These are phyloP conservation scores for Thermothelomyces thermophilus DNA, from an alignment of 2,329 filamentous ascomycete genomes.

Conservation along the genomic window DNA sequence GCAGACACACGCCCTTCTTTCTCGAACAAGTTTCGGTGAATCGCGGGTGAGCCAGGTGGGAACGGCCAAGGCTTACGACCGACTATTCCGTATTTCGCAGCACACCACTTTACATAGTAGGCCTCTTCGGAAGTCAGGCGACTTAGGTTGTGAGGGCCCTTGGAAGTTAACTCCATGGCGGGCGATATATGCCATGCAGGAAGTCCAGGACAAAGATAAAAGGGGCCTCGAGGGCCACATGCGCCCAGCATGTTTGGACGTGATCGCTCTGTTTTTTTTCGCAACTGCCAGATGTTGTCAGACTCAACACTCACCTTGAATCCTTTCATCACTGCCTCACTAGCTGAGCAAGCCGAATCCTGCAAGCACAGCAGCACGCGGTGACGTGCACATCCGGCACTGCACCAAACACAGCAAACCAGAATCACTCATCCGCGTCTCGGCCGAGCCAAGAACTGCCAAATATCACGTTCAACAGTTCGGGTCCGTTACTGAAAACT, in stretches of 20 bases:
- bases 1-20: slow-evolving; percentile 16
- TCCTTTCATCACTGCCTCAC: too few species aligned
- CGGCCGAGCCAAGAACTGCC: too few species aligned
- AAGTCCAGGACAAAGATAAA: neutral
- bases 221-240: neutral
- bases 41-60: slow-evolving; percentile 14
- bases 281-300: neutral
- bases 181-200: neutral
- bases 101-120: slow-evolving; percentile 27
- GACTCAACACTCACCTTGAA: too few species aligned
- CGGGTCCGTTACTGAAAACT: too few species aligned
- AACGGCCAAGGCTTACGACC: slow-evolving; percentile 3
- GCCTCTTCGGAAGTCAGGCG: slow-evolving; percentile 25
- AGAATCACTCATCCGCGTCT: too few species aligned
- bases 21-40: slow-evolving; percentile 23
- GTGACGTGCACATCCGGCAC: too few species aligned
- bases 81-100: slow-evolving; percentile 11
- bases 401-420: too few species aligned
- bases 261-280: neutral
- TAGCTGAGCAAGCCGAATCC: too few species aligned
- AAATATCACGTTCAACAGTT: too few species aligned
- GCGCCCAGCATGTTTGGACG: neutral
- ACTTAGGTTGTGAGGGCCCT: slow-evolving; percentile 5
- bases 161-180: neutral
- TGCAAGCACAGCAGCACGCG: too few species aligned